Evolutionary conservation across 805 yeast genomes (phyloP).

Genomic region (Cyberlindnera meyerae): DNA sequence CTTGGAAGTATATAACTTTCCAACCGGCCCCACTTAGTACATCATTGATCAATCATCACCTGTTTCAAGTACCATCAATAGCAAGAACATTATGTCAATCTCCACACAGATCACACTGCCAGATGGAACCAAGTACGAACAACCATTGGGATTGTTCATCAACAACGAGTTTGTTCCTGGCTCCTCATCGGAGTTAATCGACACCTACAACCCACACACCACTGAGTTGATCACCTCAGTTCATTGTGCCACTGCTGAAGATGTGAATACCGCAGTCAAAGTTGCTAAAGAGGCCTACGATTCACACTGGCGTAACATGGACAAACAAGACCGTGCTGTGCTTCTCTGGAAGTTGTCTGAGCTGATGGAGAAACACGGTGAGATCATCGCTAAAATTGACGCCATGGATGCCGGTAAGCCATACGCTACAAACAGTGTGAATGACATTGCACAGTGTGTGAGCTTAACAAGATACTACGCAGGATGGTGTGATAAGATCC

Average conservation of each 20-base stretch:
- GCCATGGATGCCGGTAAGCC: conserved; percentile 77
- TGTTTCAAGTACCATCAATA: background rate
- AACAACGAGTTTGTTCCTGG: conserved; percentile 81
- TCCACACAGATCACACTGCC: conserved; percentile 47
- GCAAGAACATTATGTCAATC: conserved; percentile 4
- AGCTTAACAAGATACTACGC: conserved; percentile 65
- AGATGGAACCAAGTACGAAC: conserved; percentile 58
- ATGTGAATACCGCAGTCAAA: conserved; percentile 22
- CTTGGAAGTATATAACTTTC: no score
- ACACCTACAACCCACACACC: conserved; percentile 52
- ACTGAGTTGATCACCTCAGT: conserved; percentile 49
- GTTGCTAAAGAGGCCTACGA: conserved; percentile 59
- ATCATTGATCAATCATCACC: no score
- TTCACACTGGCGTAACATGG: conserved; percentile 59
- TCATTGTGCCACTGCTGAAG: conserved; percentile 17
- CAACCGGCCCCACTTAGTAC: no score
- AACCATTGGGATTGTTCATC: conserved; percentile 87
- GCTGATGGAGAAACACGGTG: conserved; percentile 58
- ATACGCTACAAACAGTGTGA: conserved; percentile 56
- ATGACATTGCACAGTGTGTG: conserved; percentile 61
- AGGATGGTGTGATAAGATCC: conserved; percentile 65
- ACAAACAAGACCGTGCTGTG: conserved; percentile 52
- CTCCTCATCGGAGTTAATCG: conserved; percentile 44
- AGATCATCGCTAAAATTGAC: conserved; percentile 63
- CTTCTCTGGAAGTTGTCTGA: conserved; percentile 60